Conservation (phyloP, 345 rosid genomes). For the Populus euphratica region DNA sequence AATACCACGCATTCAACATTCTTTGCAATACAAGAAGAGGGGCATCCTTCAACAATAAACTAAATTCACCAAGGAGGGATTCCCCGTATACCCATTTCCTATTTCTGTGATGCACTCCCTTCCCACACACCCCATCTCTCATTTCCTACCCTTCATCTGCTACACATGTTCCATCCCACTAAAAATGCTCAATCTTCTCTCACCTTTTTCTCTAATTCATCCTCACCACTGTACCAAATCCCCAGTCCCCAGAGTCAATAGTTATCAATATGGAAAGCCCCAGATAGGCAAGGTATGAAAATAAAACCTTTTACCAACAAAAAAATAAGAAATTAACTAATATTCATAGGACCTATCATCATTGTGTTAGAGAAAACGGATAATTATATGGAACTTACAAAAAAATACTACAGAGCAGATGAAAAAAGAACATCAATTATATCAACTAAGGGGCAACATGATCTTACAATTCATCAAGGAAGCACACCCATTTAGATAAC, state of each 20-base stretch:
- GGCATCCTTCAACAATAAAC: neutral
- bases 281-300: neutral
- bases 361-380: neutral
- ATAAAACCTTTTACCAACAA: neutral
- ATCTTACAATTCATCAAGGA: neutral
- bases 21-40: neutral
- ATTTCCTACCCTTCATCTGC: neutral
- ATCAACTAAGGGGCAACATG: neutral
- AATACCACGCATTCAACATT: too few relatives aligned
- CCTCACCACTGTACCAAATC: neutral
- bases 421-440: neutral
- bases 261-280: neutral
- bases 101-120: neutral
- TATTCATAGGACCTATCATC: neutral
- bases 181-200: neutral
- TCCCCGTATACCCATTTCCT: neutral
- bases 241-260: neutral
- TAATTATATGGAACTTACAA: neutral
- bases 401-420: neutral
- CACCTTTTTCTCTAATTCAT: neutral
- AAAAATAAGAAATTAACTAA: neutral
- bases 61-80: too few relatives aligned
- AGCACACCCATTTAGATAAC: neutral
- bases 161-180: neutral
- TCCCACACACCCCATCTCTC: neutral